Percentiles rank a stretch among this genome's conserved stretches.
Conservation (phyloP, 371 early-diverging fungal genomes). For the Sporodiniella umbellata region DNA sequence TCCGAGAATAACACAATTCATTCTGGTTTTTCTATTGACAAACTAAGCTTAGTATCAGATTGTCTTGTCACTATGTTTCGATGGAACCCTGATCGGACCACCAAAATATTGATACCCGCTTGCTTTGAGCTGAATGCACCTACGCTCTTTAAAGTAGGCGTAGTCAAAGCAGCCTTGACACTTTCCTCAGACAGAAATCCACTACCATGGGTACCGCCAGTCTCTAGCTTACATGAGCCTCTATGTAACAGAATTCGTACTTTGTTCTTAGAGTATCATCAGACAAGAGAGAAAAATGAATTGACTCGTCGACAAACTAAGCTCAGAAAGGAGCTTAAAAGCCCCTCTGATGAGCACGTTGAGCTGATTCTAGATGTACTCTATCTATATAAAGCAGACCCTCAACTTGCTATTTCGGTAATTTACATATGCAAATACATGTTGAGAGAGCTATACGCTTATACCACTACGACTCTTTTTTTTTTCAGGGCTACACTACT, state of each 20-base stretch:
- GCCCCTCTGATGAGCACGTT: conserved; percentile 48
- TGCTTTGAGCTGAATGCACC: conserved; percentile 55
- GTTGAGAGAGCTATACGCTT: too few species aligned
- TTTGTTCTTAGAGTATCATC: conserved; percentile 54
- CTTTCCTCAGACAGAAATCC: conserved; percentile 63
- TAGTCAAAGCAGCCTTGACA: conserved; percentile 64
- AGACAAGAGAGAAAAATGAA: conserved; percentile 16
- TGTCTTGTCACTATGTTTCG: conserved; percentile 69
- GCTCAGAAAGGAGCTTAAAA: conserved; percentile 21
- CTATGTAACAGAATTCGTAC: conserved; percentile 58
- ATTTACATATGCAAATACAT: too few species aligned
- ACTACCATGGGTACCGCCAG: conserved; percentile 63
- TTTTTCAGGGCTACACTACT: too few species aligned
- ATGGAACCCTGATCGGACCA: conserved; percentile 54
- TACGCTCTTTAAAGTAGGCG: conserved; percentile 58
- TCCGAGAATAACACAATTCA: conserved; percentile 40
- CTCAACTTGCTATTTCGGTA: conserved; percentile 53
- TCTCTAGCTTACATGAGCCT: conserved; percentile 54
- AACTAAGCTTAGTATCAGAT: conserved; percentile 57
- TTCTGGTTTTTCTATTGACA: conserved; percentile 40
- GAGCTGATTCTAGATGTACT: conserved; percentile 68
- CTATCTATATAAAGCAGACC: conserved; percentile 65
- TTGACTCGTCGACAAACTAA: conserved; percentile 10
- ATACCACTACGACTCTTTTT: too few species aligned
- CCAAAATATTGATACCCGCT: conserved; percentile 56